Evolutionary conservation across 2,329 filamentous ascomycete genomes (phyloP), one percentile per base, ranked within the genome.

Genomic region (Ophiostoma australiae): DNA sequence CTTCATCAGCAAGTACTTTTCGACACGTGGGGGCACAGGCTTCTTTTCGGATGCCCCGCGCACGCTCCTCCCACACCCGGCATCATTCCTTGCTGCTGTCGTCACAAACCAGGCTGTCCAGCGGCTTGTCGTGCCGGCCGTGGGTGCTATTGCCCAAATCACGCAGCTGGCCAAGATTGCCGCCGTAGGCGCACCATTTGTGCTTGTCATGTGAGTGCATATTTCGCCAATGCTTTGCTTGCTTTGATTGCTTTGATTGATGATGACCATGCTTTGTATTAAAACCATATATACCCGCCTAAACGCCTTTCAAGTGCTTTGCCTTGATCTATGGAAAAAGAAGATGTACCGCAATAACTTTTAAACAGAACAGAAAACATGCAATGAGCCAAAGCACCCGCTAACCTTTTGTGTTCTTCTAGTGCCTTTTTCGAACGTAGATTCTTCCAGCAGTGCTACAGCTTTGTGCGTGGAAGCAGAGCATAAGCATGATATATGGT

Each of bases 1-100:
- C 65, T 99, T 97, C 77, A 91, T 97, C 71, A 81, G 79, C 44
- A 75, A 78, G 0, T 96, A 89, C 78, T 89, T 96, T 72, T 76
- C 71, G 5, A 77, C 77, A 20, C 80, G 85, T 63, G 82, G 80
- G 2, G 79, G 78, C 8, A 31, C 33, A n/a, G 37, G 41, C 63
- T 69, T 70, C 69, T 69, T 71, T n/a, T 74, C 75, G 4, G 81
- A 89, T 37, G 76, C 77, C 55, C 73, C 85, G 55, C 69, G 76
- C 6, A 79, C 78, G 6, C 75, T 87, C 27, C 69, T 83, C 69
- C 85, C 87, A 1, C 79, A 78, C 23, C 79, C 81, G 0, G 70
- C 79, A 61, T 83, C 82, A 2, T 78, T 84, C 52, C 76, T 82
- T 8, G 79, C 81, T 2, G 84, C 82, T 13, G 78, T 81, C 37